Evolutionary conservation across 257 asterid species (phyloP).

Genomic region (Solanum stenotomum): DNA sequence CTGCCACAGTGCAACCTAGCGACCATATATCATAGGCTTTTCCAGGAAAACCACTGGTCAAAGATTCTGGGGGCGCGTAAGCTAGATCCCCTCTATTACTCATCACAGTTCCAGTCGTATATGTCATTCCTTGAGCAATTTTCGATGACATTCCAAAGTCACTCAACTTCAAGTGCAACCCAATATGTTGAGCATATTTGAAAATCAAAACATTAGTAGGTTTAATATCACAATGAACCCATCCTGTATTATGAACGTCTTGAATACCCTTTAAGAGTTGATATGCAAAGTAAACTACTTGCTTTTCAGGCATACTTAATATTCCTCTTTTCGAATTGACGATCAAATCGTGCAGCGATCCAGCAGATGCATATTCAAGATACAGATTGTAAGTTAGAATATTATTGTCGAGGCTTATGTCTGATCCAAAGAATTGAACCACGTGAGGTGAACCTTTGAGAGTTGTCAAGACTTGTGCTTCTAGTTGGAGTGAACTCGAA

Average conservation of each 20-base stretch:
- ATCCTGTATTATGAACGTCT: background rate
- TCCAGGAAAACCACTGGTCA: background rate
- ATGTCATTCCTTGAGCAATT: background rate
- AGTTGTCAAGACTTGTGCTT: background rate
- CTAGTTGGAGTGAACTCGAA: background rate
- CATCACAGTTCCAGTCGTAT: background rate
- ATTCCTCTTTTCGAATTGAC: background rate
- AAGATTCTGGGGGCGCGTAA: background rate
- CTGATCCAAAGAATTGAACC: background rate
- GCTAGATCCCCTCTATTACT: background rate
- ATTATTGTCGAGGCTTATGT: background rate
- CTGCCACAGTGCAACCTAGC: background rate
- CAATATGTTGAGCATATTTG: background rate
- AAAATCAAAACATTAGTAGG: constrained; percentile 1
- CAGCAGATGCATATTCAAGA: constrained; percentile 1
- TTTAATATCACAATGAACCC: constrained; percentile 8
- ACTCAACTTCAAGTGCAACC: background rate
- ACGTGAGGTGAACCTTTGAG: background rate
- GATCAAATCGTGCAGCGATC: background rate
- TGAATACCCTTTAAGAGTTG: background rate
- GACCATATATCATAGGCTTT: background rate
- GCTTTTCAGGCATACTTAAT: background rate
- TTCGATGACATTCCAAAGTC: constrained; percentile 3
- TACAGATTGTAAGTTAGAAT: background rate
- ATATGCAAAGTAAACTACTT: background rate